Evolutionary conservation across 192 early-diverging fungal species (phyloP), one percentile per base, ranked within the genome.

Genomic region (Pecoramyces ruminantium): DNA sequence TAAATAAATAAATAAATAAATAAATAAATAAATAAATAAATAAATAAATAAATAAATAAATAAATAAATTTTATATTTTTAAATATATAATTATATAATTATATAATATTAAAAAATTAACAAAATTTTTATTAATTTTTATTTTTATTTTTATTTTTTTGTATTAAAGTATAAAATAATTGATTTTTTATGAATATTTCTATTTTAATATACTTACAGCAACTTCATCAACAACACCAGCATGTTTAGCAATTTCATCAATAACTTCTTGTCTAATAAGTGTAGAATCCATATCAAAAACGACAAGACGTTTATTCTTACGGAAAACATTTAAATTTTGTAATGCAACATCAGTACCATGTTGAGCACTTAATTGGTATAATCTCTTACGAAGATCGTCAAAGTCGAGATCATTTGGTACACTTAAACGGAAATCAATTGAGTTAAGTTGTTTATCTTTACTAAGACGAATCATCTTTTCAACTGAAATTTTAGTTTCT

Each of bases 281-380:
- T 11, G 97, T 99, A 6, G 96, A 97, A 85, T 99, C 97, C 97
- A 99, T 99, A 86, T 99, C 97, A 87, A 99, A 99, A 29, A 99
- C 95, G 11, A 96, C 96, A 79, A 99, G 88, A 67, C 97, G 90
- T 86, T 97, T 97, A 81, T 96, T 89, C 58, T 90, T 88, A 38
- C 96, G 86, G 85, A 93, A 97, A 13, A 97, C 93, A 79, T 95
- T 93, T 86, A 95, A 91, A 6, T 88, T 89, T 85, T 98, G 96
- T 83, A 98, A 80, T 16, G 95, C 95, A 12, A 97, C 93, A 84
- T 96, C 95, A 0, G 92, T 89, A 77, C 90, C 87, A 84, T 93
- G 89, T n/a, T 83, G 87, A 13, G 51, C 34, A 79, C 34, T 79
- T 12, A 97, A 84, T 38, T 89, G 88, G 80, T 94, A 93, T 42